Evolutionary conservation across 2,329 filamentous ascomycete species (phyloP).

Genomic region (Geosmithia flava): DNA sequence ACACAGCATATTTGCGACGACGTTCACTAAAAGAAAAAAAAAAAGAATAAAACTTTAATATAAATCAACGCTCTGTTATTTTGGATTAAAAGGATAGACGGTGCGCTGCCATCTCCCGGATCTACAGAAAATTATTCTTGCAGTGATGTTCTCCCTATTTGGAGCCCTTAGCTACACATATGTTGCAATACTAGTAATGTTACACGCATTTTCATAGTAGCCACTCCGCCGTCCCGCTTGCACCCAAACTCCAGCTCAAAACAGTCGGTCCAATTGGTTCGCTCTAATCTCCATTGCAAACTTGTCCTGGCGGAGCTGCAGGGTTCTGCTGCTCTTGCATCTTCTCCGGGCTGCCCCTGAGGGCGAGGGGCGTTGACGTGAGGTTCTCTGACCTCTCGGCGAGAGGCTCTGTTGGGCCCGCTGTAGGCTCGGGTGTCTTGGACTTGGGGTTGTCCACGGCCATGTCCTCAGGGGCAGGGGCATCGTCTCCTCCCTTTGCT

Average conservation of each 20-base stretch:
- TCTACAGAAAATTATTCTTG: not conserved
- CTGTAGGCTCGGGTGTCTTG: not conserved
- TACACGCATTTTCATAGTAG: not conserved
- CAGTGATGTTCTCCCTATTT: no score
- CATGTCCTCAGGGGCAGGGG: not conserved
- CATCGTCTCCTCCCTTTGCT: not conserved
- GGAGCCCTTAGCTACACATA: no score
- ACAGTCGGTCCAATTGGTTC: not conserved
- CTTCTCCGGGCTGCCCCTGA: conserved; percentile 52
- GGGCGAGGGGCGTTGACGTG: conserved; percentile 36
- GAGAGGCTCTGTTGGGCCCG: not conserved
- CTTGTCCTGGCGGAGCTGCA: conserved; percentile 15
- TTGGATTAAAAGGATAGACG: not conserved
- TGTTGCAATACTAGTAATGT: not conserved
- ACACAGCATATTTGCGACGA: no score
- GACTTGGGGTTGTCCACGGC: not conserved
- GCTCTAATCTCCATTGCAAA: conserved; percentile 14
- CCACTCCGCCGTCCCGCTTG: not conserved
- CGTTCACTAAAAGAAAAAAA: not conserved
- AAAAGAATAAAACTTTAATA: not conserved
- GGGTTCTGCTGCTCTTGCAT: conserved; percentile 19
- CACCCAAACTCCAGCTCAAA: conserved; percentile 10
- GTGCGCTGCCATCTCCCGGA: not conserved
- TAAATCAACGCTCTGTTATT: not conserved
- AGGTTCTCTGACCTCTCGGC: not conserved